These are phyloP conservation scores for Knoxdaviesia proteae DNA, from an alignment of 2,329 filamentous ascomycete genomes.

Conservation along the genomic window DNA sequence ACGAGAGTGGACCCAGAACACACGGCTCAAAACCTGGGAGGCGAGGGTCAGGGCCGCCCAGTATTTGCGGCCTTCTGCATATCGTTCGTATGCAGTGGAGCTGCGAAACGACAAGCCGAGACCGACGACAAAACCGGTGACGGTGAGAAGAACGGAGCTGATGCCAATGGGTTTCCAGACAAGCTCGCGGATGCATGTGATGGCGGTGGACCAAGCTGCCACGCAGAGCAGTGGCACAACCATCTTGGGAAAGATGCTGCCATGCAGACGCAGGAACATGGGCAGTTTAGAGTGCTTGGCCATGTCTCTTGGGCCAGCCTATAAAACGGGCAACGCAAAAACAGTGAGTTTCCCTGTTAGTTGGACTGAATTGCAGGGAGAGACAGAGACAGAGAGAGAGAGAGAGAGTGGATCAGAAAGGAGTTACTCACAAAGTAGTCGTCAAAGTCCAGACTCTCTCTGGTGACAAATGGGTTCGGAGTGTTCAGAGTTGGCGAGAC, in stretches of 20 bases:
- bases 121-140: slow-evolving; percentile 66
- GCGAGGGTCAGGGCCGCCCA: slow-evolving; percentile 42
- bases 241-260: slow-evolving; percentile 54
- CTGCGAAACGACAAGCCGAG: slow-evolving; percentile 59
- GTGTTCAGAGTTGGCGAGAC: slow-evolving; percentile 7
- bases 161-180: slow-evolving; percentile 22
- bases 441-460: slow-evolving; percentile 12
- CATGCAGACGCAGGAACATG: slow-evolving; percentile 54
- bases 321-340: neutral
- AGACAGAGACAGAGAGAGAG: neutral
- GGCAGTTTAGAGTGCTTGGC: slow-evolving; percentile 59
- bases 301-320: slow-evolving; percentile 41
- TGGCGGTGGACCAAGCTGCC: slow-evolving; percentile 40
- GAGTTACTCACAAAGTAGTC: slow-evolving; percentile 6
- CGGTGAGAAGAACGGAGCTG: slow-evolving; percentile 44
- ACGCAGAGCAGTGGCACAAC: slow-evolving; percentile 46
- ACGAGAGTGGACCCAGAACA: slow-evolving; percentile 56
- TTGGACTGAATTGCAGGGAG: neutral
- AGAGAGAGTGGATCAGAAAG: neutral
- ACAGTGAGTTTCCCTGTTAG: neutral
- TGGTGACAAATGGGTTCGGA: slow-evolving; percentile 3
- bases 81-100: slow-evolving; percentile 58
- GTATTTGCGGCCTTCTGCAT: slow-evolving; percentile 40
- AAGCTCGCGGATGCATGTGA: slow-evolving; percentile 33
- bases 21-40: slow-evolving; percentile 46